Conservation (phyloP, 148 eudicot species). For the Rhododendron griersonianum region DNA sequence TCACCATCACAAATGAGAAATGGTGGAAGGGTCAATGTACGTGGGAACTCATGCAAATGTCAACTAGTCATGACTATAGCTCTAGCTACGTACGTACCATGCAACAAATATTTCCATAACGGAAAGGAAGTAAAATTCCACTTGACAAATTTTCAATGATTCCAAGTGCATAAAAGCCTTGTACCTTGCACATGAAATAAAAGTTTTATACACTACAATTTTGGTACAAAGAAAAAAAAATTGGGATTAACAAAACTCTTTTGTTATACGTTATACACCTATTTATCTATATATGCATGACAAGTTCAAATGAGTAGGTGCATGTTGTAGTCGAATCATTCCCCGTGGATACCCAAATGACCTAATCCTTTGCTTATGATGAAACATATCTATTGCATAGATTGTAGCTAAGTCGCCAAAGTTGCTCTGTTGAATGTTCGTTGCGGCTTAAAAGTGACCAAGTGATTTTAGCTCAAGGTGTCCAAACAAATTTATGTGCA, state of each 20-base stretch:
- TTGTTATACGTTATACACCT: not conserved
- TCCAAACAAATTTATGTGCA: not conserved
- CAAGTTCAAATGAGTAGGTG: not conserved
- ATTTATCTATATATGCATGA: not conserved
- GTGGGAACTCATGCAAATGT: not conserved
- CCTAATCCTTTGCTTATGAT: not conserved
- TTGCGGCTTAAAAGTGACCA: not conserved
- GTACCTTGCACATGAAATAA: too few relatives aligned
- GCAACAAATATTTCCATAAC: not conserved
- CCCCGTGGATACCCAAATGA: not conserved
- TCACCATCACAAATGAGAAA: constrained; percentile 5
- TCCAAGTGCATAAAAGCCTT: too few relatives aligned
- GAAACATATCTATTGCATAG: not conserved
- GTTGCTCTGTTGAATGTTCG: not conserved
- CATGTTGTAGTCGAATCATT: not conserved
- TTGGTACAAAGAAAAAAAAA: too few relatives aligned
- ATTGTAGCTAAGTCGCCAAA: not conserved
- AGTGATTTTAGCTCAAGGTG: not conserved
- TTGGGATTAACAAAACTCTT: too few relatives aligned
- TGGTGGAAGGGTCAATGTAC: not conserved
- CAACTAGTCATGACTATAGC: not conserved
- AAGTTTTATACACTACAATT: too few relatives aligned
- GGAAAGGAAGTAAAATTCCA: not conserved
- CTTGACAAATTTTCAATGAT: not conserved
- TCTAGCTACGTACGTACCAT: not conserved